phyloP scores from a whole-genome alignment of 2,329 filamentous ascomycete species.

The Didymosphaeria variabile region DNA sequence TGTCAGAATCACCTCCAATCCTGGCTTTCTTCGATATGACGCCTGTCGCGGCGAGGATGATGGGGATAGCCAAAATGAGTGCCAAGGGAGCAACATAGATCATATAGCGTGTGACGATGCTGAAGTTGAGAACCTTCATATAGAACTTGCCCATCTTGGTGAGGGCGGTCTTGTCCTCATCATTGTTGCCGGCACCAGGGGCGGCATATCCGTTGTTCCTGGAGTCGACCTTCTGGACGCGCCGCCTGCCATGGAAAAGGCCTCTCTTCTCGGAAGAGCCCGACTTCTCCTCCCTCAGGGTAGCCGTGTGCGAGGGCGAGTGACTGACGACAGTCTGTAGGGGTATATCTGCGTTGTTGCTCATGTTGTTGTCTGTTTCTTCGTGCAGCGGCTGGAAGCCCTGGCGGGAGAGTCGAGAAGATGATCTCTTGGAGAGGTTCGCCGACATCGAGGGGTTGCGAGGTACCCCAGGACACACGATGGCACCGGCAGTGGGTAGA shows the following conservation, averaged over 20 bases:
- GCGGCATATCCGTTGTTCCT: conserved; percentile 32
- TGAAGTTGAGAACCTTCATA: conserved; percentile 68
- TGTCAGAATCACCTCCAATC: conserved; percentile 50
- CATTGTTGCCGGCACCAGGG: conserved; percentile 45
- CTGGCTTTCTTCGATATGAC: conserved; percentile 47
- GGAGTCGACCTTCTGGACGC: conserved; percentile 37
- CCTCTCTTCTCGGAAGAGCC: conserved; percentile 49
- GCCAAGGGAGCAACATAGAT: conserved; percentile 69
- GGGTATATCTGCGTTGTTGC: conserved; percentile 68
- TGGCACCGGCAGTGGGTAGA: background rate
- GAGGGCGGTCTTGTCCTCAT: conserved; percentile 63
- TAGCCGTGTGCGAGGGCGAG: conserved; percentile 49
- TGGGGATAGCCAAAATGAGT: conserved; percentile 67
- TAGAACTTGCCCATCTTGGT: conserved; percentile 69
- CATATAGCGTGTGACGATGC: conserved; percentile 70
- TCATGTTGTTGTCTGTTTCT: conserved; percentile 51
- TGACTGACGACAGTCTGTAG: conserved; percentile 64
- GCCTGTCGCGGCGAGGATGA: conserved; percentile 66
- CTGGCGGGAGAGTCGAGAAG: conserved; percentile 40
- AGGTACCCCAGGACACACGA: background rate
- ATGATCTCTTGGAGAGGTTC: conserved; percentile 27
- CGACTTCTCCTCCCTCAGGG: conserved; percentile 32
- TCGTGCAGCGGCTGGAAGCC: conserved; percentile 46
- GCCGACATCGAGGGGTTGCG: conserved; percentile 24
- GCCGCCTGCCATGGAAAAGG: conserved; percentile 50